phyloP scores from a whole-genome alignment of 108 stramenopile genomes.

The Aurantiochytrium sp. region DNA sequence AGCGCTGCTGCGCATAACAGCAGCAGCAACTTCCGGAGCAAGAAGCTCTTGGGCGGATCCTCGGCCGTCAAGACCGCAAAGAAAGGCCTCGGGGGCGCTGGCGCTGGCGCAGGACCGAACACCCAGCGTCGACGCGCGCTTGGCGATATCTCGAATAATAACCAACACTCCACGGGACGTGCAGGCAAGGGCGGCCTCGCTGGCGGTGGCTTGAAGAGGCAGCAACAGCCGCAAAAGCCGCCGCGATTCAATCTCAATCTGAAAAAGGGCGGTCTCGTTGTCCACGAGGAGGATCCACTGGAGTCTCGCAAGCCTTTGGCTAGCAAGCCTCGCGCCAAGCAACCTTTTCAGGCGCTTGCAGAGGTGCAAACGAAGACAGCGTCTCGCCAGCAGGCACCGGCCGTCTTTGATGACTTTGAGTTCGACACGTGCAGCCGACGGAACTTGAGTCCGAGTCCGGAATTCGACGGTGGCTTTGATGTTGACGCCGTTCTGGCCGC shows the following conservation, averaged over 20 bases:
- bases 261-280: neutral
- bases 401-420: neutral
- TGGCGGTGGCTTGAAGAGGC: neutral
- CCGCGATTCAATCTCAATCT: neutral
- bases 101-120: neutral
- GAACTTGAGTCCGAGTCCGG: neutral
- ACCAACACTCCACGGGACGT: neutral
- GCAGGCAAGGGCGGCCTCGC: neutral
- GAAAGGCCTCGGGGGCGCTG: neutral
- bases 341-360: neutral
- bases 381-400: neutral
- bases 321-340: neutral
- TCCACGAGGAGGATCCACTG: neutral
- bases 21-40: neutral
- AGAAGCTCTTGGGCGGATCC: neutral
- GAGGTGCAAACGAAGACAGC: neutral
- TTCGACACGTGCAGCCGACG: constrained; percentile 4
- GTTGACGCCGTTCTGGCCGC: neutral
- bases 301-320: neutral
- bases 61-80: neutral
- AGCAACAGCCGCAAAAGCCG: neutral
- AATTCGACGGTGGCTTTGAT: neutral
- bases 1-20: too few relatives aligned
- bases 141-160: constrained; percentile 15
- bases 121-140: neutral